phyloP scores from a whole-genome alignment of 176 grass and related monocot genomes.

The Triticum monococcum region DNA sequence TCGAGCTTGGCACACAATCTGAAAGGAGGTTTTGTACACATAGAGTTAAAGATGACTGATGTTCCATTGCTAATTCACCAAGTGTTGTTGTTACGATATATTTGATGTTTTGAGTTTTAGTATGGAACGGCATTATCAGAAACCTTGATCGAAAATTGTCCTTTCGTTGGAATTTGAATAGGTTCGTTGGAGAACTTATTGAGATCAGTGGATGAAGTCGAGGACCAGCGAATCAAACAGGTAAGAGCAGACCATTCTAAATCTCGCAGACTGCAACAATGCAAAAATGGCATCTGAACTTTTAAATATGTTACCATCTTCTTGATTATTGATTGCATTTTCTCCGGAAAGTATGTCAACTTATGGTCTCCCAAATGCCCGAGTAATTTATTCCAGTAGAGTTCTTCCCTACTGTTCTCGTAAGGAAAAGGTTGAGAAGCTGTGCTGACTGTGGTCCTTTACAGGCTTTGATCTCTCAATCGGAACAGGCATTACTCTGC shows the following conservation, averaged over 20 bases:
- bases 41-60: background rate
- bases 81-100: constrained; percentile 22
- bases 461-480: constrained; percentile 68
- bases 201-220: constrained; percentile 66
- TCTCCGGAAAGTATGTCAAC: constrained; percentile 3
- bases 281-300: background rate
- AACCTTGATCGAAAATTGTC: constrained; percentile 23
- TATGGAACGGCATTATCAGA: background rate
- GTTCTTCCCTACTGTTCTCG: background rate
- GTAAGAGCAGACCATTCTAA: constrained; percentile 22
- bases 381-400: constrained; percentile 6
- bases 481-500: constrained; percentile 80
- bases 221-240: constrained; percentile 81
- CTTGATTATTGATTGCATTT: constrained; percentile 8
- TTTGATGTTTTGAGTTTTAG: background rate
- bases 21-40: constrained; percentile 1
- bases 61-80: background rate
- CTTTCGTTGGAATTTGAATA: constrained; percentile 34
- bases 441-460: constrained; percentile 34
- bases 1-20: constrained; percentile 12
- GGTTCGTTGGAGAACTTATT: constrained; percentile 94
- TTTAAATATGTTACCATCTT: background rate
- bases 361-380: constrained; percentile 11
- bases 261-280: constrained; percentile 4
- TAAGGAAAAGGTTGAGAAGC: background rate